A percentile compares a stretch with the other conserved stretches of the same genome.
Evolutionary conservation across 306 rosid genomes (phyloP).

Genomic region (Hippophae gyantsensis): DNA sequence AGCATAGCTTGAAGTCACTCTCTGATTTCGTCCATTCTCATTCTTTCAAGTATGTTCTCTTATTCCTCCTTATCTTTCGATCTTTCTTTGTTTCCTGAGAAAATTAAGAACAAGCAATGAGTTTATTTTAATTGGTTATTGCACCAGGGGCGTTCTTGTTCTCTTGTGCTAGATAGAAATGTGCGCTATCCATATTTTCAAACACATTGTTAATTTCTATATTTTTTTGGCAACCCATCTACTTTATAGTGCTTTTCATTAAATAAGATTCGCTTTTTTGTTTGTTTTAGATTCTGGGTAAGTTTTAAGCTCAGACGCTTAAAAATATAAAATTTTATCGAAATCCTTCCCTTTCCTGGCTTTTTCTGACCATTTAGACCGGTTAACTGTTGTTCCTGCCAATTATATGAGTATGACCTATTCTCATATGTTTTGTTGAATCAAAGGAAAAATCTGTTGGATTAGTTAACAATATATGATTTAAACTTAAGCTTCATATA

Average conservation of each 20-base stretch:
- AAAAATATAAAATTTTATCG: neutral
- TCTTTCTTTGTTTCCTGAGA: constrained; percentile 3
- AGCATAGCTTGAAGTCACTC: constrained; percentile 45
- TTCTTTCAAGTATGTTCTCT: constrained; percentile 40
- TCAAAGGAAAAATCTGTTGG: neutral
- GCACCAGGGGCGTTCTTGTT: neutral
- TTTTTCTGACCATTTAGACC: constrained; percentile 1
- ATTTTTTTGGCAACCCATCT: neutral
- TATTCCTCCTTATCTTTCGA: neutral
- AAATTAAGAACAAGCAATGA: constrained; percentile 1
- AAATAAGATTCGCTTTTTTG: neutral
- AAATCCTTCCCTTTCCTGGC: neutral
- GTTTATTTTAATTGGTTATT: neutral
- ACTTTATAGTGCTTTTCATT: neutral
- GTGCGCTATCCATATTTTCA: neutral
- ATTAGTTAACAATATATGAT: neutral
- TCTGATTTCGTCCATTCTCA: constrained; percentile 41
- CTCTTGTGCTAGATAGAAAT: neutral
- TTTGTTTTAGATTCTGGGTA: neutral
- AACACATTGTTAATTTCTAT: neutral
- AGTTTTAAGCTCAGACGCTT: neutral
- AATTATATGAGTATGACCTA: neutral
- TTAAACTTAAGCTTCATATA: neutral
- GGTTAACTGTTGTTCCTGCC: neutral
- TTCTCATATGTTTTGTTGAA: too few species aligned